Percentiles rank a stretch among this genome's conserved stretches.
Conservation (phyloP, 116 monocot species). For the Phalaenopsis hybrid region DNA sequence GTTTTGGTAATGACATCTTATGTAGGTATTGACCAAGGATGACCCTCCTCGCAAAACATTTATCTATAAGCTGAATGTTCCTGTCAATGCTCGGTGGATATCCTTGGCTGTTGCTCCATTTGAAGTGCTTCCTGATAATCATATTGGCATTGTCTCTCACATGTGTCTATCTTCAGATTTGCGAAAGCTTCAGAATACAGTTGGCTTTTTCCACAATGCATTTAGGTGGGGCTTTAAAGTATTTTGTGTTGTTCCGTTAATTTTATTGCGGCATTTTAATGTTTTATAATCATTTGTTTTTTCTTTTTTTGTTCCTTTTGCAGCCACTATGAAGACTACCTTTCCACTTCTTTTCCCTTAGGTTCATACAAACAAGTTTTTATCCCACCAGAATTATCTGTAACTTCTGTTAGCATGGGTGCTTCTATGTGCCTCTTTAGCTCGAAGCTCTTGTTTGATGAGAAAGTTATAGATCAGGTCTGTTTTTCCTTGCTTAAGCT, state of each 20-base stretch:
- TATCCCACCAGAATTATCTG: conserved; percentile 54
- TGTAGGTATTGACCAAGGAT: conserved; percentile 76
- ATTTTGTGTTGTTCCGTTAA: background rate
- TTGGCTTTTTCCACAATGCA: conserved; percentile 75
- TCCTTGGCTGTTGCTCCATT: conserved; percentile 83
- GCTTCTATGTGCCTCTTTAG: conserved; percentile 79
- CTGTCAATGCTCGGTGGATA: conserved; percentile 79
- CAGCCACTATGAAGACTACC: conserved; percentile 95
- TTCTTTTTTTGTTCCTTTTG: conserved; percentile 18
- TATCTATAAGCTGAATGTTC: conserved; percentile 72
- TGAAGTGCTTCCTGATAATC: conserved; percentile 72
- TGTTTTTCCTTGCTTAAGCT: conserved; percentile 1
- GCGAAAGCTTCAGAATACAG: conserved; percentile 72
- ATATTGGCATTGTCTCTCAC: conserved; percentile 60
- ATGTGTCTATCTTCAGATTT: conserved; percentile 61
- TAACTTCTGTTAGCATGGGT: conserved; percentile 61
- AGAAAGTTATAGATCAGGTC: conserved; percentile 87
- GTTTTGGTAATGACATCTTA: background rate
- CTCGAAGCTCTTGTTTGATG: conserved; percentile 79
- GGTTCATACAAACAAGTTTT: conserved; percentile 95
- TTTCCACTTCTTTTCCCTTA: conserved; percentile 77
- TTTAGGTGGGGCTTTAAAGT: conserved; percentile 50
- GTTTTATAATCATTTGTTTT: background rate
- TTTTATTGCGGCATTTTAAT: background rate
- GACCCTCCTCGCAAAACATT: conserved; percentile 76